A percentile compares a stretch with the other conserved stretches of the same genome.
phyloP scores from a whole-genome alignment of 176 grass and related monocot species.

The Saccharum spontaneum region DNA sequence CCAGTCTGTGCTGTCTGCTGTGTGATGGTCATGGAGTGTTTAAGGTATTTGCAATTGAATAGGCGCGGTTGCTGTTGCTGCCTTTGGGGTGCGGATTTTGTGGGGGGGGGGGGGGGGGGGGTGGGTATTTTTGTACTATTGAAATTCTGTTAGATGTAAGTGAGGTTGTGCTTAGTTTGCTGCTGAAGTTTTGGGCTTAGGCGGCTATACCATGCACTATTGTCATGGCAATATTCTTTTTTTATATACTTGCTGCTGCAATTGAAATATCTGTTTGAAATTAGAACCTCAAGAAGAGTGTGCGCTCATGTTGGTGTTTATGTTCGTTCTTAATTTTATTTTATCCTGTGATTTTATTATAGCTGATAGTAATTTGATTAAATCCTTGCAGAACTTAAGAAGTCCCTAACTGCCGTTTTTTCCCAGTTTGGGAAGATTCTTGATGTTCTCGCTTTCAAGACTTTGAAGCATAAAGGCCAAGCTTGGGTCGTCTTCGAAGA shows the following conservation, averaged over 20 bases:
- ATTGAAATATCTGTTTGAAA: background rate
- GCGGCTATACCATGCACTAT: background rate
- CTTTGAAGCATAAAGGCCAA: slow-evolving; percentile 96
- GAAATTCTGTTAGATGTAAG: background rate
- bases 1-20: background rate
- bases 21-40: background rate
- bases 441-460: slow-evolving; percentile 96
- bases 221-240: background rate
- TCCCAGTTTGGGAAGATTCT: slow-evolving; percentile 98
- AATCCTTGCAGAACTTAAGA: slow-evolving; percentile 82
- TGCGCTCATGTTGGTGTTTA: background rate
- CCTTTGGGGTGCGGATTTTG: background rate
- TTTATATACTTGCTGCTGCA: background rate
- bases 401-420: slow-evolving; percentile 82
- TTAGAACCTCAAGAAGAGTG: background rate
- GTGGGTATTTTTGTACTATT: too few relatives aligned
- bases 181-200: background rate
- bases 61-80: background rate
- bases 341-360: background rate
- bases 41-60: background rate
- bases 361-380: background rate
- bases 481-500: slow-evolving; percentile 96
- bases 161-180: background rate
- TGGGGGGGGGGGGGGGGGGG: too few relatives aligned
- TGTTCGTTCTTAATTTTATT: background rate